Evolutionary conservation across 2,329 filamentous ascomycete genomes (phyloP), one percentile per base, ranked within the genome.

Genomic region (Colletotrichum cuscutae): DNA sequence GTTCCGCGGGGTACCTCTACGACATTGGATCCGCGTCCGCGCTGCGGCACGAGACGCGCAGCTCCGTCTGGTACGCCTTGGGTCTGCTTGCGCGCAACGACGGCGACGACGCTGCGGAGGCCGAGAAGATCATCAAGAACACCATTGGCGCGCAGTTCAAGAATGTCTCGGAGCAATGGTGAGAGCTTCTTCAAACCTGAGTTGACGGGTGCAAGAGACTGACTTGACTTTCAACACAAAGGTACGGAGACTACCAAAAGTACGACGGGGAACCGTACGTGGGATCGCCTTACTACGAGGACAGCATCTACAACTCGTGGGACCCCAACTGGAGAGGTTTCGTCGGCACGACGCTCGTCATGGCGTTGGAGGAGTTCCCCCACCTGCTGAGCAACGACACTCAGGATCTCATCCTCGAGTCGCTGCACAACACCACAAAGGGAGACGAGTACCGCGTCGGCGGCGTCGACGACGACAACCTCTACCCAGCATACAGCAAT

Each of bases 251-350:
- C 65, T 91, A 90, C 75, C 86, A 89, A 57, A 81, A 84, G 32
- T 84, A 88, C 54, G 87, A 88, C 0, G 89, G 91, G 75, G 86
- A 92, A 77, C 90, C 90, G 0, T 85, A 84, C 2, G 86, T 91
- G 5, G 89, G 89, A 22, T 86, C 84, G 2, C 65, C 80, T 2
- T 79, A 81, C 19, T 92, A 92, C 74, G 83, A 84, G 1, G 78
- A 84, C n/a, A 77, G 79, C 4, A 88, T 89, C 42, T 90, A 91
- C 77, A 84, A 86, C 68, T 85, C 86, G 0, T 92, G 89, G 87
- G 90, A 92, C 75, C 89, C 89, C 1, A 92, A 92, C 73, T 92
- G 90, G 90, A 83, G 90, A 62, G 90, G 89, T 0, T 92, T 92
- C 69, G 84, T 92, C 42, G 89, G 89, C 13, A 90, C 89, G 0